Evolutionary conservation across 306 rosid genomes (phyloP), one percentile per base, ranked within the genome.

Genomic region (Crotalaria pallida): DNA sequence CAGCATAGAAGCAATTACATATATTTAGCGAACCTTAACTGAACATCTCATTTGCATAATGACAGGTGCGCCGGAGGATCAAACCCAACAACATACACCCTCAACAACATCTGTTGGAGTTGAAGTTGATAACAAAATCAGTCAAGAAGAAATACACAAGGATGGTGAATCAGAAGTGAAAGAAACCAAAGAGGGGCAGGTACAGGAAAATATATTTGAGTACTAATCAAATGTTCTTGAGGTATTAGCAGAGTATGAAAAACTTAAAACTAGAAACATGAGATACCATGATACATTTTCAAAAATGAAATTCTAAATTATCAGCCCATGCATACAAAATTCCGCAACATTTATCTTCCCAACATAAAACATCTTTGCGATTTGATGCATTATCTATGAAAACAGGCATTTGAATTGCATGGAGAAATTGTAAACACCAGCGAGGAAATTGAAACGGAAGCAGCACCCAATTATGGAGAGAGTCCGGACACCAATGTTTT

Each of bases 381-480:
- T 38, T 61, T n/a, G n/a, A n/a, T n/a, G n/a, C n/a, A 6, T 59
- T 24, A 67, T 48, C n/a, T 34, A 12, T 41, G 31, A 21, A 79
- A 61, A 69, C 76, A 79, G 80, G 77, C 52, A 36, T 52, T 23
- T 47, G 11, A 15, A 12, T 15, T 31, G 58, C 67, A 34, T 1
- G 9, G 0, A 23, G 34, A 17, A 22, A 21, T 22, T 0, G 41
- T 1, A 7, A 34, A 34, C 41, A 34, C 41, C 41, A 0, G 2
- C 1, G 41, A 0, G 10, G 41, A 34, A 34, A 34, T 6, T 34
- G 41, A 34, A 34, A 34, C 7, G 10, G 9, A 34, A 34, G 41
- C 11, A 11, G 9, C 7, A 9, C 41, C 41, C 41, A n/a, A 34
- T 1, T 34, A 9, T 34, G 8, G 9, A 34, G 41, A 9, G 11